Evolutionary conservation across 805 yeast species (phyloP).

Genomic region (Myxozyma kluyveri): DNA sequence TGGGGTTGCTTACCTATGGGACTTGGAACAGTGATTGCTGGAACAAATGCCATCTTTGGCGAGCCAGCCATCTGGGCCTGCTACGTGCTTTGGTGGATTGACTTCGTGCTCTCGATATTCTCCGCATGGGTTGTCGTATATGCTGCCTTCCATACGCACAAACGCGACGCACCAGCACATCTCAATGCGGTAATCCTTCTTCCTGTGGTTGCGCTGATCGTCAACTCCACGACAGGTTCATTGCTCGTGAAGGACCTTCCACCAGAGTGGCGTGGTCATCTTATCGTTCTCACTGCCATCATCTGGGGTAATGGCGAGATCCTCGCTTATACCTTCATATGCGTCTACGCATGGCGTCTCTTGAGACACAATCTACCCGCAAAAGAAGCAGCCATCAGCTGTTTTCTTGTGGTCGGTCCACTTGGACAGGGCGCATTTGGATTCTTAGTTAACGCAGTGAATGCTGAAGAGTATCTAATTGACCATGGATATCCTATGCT

Average conservation of each 20-base stretch:
- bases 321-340: conserved; percentile 54
- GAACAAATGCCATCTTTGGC: conserved; percentile 49
- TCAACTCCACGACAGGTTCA: conserved; percentile 69
- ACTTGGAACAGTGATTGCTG: conserved; percentile 59
- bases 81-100: conserved; percentile 75
- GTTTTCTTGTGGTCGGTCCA: conserved; percentile 76
- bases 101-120: conserved; percentile 51
- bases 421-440: conserved; percentile 83
- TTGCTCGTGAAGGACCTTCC: conserved; percentile 49
- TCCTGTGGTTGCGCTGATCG: conserved; percentile 79
- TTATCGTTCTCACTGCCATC: conserved; percentile 54
- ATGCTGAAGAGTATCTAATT: conserved; percentile 35
- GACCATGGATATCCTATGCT: conserved; percentile 32
- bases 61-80: conserved; percentile 47
- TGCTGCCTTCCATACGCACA: conserved; percentile 45
- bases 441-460: conserved; percentile 53
- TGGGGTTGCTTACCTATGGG: conserved; percentile 86
- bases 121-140: conserved; percentile 64
- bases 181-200: conserved; percentile 61
- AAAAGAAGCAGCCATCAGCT: conserved; percentile 47
- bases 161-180: conserved; percentile 39
- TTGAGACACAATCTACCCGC: conserved; percentile 56
- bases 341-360: conserved; percentile 60
- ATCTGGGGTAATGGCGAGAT: conserved; percentile 69
- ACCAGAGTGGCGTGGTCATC: conserved; percentile 48